These are phyloP conservation scores for Ogataea populi-albae DNA, from an alignment of 805 yeast species.

Conservation along the genomic window DNA sequence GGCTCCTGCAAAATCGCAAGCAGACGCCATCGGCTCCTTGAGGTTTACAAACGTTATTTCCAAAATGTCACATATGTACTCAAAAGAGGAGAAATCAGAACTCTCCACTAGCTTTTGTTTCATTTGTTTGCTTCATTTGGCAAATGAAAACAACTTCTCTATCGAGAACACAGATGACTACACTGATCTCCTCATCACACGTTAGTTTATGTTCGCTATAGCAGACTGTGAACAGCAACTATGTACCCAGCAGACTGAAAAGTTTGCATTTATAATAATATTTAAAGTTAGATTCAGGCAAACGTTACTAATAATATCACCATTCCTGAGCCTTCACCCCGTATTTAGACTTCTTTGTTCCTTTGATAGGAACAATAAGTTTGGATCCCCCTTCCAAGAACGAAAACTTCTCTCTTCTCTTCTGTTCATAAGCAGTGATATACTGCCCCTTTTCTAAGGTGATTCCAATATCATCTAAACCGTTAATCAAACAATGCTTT, in stretches of 20 bases:
- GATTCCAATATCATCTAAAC: slow-evolving; percentile 95
- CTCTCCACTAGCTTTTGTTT: slow-evolving; percentile 50
- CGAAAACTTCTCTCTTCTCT: slow-evolving; percentile 76
- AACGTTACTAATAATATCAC: slow-evolving; percentile 35
- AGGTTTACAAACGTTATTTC: slow-evolving; percentile 36
- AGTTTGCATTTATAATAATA: no score
- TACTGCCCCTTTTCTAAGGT: slow-evolving; percentile 85
- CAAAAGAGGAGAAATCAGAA: slow-evolving; percentile 38
- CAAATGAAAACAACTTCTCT: slow-evolving; percentile 46
- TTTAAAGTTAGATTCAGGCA: background rate
- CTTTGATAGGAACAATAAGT: slow-evolving; percentile 58
- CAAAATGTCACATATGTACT: slow-evolving; percentile 36
- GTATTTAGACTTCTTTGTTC: slow-evolving; percentile 63
- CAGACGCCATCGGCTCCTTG: slow-evolving; percentile 9
- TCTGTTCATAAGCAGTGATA: slow-evolving; percentile 70
- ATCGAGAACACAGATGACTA: slow-evolving; percentile 35
- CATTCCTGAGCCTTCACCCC: slow-evolving; percentile 75
- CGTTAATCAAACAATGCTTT: slow-evolving; percentile 91
- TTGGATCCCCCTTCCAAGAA: slow-evolving; percentile 90
- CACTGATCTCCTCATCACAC: slow-evolving; percentile 36
- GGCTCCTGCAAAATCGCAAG: background rate
- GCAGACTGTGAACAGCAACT: no score
- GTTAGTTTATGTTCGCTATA: slow-evolving; percentile 9
- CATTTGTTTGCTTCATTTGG: slow-evolving; percentile 47
- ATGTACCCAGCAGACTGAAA: no score